A percentile compares a stretch with the other conserved stretches of the same genome.
Conservation (phyloP, 2,329 filamentous ascomycete genomes). For the Reticulascus tulasneorum region DNA sequence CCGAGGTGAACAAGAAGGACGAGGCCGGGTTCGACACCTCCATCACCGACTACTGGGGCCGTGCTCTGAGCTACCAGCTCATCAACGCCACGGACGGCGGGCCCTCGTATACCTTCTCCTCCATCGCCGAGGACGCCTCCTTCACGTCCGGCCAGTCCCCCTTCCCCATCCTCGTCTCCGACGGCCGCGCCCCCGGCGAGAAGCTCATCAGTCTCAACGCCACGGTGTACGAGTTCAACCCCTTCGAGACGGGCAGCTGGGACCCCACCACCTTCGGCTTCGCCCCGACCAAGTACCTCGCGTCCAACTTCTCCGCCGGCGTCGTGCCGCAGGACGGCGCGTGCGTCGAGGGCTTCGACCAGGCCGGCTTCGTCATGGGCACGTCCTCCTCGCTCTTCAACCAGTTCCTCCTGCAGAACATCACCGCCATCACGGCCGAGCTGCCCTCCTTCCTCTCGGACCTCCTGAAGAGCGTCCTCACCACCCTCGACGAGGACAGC, state of each 20-base stretch:
- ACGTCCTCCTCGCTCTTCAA: constrained; percentile 83
- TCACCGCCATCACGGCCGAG: constrained; percentile 20
- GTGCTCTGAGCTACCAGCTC: constrained; percentile 81
- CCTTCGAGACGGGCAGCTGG: constrained; percentile 64
- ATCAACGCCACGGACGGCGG: constrained; percentile 74
- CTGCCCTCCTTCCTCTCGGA: constrained; percentile 29
- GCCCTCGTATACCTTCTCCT: constrained; percentile 76
- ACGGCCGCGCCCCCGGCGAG: constrained; percentile 41
- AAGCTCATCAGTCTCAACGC: constrained; percentile 48
- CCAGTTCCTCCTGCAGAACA: constrained; percentile 63
- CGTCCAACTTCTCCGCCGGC: constrained; percentile 53
- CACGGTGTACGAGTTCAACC: constrained; percentile 61
- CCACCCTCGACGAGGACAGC: constrained; percentile 51
- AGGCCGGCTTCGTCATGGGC: constrained; percentile 75
- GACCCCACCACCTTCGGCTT: constrained; percentile 59
- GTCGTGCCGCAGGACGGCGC: constrained; percentile 36
- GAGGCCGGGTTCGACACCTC: constrained; percentile 49
- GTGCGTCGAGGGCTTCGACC: constrained; percentile 66
- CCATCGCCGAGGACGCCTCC: constrained; percentile 39
- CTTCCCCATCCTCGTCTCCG: constrained; percentile 46
- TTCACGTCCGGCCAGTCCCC: constrained; percentile 40
- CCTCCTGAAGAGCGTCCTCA: constrained; percentile 47
- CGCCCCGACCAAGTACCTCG: constrained; percentile 55
- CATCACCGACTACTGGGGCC: constrained; percentile 86
- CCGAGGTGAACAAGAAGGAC: constrained; percentile 31